Evolutionary conservation across 2,329 filamentous ascomycete species (phyloP), one percentile per base, ranked within the genome.

Genomic region (Curvularia verruculosa): DNA sequence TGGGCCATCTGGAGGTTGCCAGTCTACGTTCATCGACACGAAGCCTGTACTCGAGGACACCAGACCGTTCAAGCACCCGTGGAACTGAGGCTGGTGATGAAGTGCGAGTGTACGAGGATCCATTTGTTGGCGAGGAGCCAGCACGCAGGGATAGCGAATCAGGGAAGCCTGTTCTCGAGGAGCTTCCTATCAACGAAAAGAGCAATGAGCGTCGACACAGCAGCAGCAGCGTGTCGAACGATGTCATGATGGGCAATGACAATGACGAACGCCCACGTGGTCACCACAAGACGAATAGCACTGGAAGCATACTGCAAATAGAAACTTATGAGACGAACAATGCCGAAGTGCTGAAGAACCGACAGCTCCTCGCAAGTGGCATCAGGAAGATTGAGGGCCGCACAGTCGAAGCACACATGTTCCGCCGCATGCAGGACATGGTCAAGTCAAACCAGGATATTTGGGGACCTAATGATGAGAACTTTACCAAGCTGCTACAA

Each of bases 321-420:
- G 73, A 76, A 40, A 61, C 55, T 55, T 61, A 64, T 23, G 73
- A 75, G 10, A 54, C 63, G 1, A 71, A 57, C 64, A 78, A 72
- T 49, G 66, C 75, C n/a, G 77, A 78, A 69, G 78, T 73, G 37
- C 71, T 75, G 54, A 80, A 77, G 61, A 81, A 76, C 61, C 77
- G 73, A 7, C 85, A 88, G 43, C 80, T 93, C 23, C 82, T 94
- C 5, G 85, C 88, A 29, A 92, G 89, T 66, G 90, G 89, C 48
- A 90, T 93, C 64, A 81, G 86, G 49, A 89, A 90, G 61, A 88
- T 93, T 65, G 87, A 87, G 64, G 82, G 85, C 28, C 86, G 86
- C 66, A 86, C 86, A 1, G 83, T 94, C n/a, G 90, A 93, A 70
- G 89, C 90, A 3, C 89, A 92, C 70, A 90, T 90, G 54, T 92